A percentile compares a stretch with the other conserved stretches of the same genome.
Evolutionary conservation across 768 basidiomycete species (phyloP).

Genomic region (Phanerodontia chrysosporium): DNA sequence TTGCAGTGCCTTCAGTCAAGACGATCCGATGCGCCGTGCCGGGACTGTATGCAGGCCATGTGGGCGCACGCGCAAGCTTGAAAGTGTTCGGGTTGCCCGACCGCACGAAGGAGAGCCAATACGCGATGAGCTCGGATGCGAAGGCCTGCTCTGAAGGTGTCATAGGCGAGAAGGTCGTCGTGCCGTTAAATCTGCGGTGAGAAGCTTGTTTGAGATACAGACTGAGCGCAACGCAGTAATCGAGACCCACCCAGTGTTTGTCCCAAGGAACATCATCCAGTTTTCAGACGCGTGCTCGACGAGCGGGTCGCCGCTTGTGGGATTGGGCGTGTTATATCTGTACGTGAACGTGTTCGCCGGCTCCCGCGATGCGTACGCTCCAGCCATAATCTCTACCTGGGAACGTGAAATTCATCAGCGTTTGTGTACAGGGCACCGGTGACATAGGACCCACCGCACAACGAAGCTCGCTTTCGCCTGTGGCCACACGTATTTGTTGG

Average conservation of each 20-base stretch:
- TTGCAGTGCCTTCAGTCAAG: slow-evolving; percentile 36
- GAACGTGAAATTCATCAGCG: neutral
- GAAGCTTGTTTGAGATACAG: neutral
- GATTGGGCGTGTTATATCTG: slow-evolving; percentile 55
- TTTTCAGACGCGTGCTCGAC: slow-evolving; percentile 57
- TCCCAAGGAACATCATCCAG: slow-evolving; percentile 66
- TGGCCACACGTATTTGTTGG: slow-evolving; percentile 41
- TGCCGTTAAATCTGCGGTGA: slow-evolving; percentile 39
- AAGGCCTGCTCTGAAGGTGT: slow-evolving; percentile 46
- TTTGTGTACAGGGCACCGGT: neutral
- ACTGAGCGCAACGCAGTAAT: neutral
- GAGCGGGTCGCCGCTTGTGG: slow-evolving; percentile 30
- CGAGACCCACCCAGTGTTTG: slow-evolving; percentile 56
- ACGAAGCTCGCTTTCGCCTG: slow-evolving; percentile 46
- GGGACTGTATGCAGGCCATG: slow-evolving; percentile 40
- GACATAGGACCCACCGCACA: slow-evolving; percentile 47
- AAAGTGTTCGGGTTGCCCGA: slow-evolving; percentile 50
- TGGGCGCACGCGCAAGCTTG: slow-evolving; percentile 48
- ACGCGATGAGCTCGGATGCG: slow-evolving; percentile 55
- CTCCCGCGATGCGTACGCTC: slow-evolving; percentile 30
- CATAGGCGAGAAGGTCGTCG: slow-evolving; percentile 43
- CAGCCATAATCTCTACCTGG: slow-evolving; percentile 46
- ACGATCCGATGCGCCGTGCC: slow-evolving; percentile 37
- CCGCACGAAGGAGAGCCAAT: slow-evolving; percentile 66
- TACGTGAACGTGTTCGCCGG: slow-evolving; percentile 43